Evolutionary conservation across 2,329 filamentous ascomycete genomes (phyloP).

Genomic region (Pyrenophora seminiperda): DNA sequence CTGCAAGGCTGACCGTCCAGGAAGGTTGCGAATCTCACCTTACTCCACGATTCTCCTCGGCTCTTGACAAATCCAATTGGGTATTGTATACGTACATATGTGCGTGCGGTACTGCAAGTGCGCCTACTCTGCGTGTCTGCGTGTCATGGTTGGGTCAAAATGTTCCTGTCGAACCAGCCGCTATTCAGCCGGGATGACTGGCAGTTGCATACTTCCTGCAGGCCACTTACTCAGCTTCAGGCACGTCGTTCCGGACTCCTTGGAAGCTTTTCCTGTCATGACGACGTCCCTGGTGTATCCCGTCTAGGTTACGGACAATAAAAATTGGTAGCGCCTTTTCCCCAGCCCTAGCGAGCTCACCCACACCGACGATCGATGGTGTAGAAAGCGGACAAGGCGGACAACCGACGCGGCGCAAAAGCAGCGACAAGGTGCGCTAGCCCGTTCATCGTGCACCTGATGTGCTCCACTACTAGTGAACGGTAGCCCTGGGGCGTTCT

Average conservation of each 20-base stretch:
- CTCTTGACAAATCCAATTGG: slow-evolving; percentile 21
- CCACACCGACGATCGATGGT: slow-evolving; percentile 13
- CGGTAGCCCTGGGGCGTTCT: slow-evolving; percentile 15
- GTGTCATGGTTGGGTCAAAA: slow-evolving; percentile 11
- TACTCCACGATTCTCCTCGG: slow-evolving; percentile 20
- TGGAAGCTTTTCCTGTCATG: slow-evolving; percentile 2
- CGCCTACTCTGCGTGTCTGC: slow-evolving; percentile 11
- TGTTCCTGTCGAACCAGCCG: slow-evolving; percentile 30
- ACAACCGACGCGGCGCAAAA: slow-evolving; percentile 22
- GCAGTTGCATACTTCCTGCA: slow-evolving; percentile 11
- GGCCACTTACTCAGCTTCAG: slow-evolving; percentile 27
- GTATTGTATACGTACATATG: slow-evolving; percentile 1
- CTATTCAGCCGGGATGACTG: slow-evolving; percentile 22
- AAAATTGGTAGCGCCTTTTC: slow-evolving; percentile 23
- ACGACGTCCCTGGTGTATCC: slow-evolving; percentile 9
- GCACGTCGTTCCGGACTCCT: slow-evolving; percentile 38
- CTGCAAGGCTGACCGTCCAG: slow-evolving; percentile 26
- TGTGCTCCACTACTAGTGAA: slow-evolving; percentile 21
- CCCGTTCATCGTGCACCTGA: slow-evolving; percentile 22
- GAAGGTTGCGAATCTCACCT: slow-evolving; percentile 13
- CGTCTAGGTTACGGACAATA: slow-evolving; percentile 27
- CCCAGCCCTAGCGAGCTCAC: slow-evolving; percentile 26
- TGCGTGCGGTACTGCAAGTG: slow-evolving; percentile 5
- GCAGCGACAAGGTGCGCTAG: slow-evolving; percentile 26
- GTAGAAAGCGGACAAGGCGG: slow-evolving; percentile 8